Base-by-base conservation (phyloP, 768 basidiomycete species). In the Cytidiella melzeri region DNA sequence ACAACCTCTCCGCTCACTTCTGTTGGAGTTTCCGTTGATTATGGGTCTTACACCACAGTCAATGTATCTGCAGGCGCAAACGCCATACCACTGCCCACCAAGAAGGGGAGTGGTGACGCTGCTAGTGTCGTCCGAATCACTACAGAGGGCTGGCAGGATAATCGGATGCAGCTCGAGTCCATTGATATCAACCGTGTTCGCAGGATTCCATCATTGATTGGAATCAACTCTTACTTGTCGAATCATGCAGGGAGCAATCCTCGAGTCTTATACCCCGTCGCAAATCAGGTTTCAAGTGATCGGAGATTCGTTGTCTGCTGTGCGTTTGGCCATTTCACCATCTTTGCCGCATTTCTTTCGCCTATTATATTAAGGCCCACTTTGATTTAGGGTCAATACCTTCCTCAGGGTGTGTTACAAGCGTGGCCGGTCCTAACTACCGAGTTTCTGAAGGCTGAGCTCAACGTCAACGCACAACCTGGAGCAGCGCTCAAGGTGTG, bases 141-240 rank as follows among this genome's bases (percentile, higher is more conserved):
- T 47, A 74, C 72, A 4, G 71, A 79, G 52, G 79, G 79, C 18
- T 81, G 79, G 78, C 74, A 80, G 60, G 71, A 80, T 54, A 80
- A 80, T 55, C 70, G 76, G 7, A 70, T 80, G 43, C 73, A 80
- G 53, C 62, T 81, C 4, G 70, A 78, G 56, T 71, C 66, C 34
- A 65, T 81, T 39, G 57, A 55, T 2, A 44, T 80, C 5, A 79
- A 80, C 51, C 24, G 37, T n/a, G n/a, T n/a, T n/a, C n/a, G n/a
- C n/a, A n/a, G n/a, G n/a, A n/a, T n/a, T n/a, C n/a, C n/a, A n/a
- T n/a, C n/a, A n/a, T n/a, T n/a, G n/a, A n/a, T n/a, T n/a, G n/a
- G n/a, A n/a, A n/a, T n/a, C n/a, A n/a, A n/a, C n/a, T n/a, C n/a
- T n/a, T n/a, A n/a, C n/a, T n/a, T n/a, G n/a, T n/a, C n/a, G n/a